Conservation (phyloP, 2,329 filamentous ascomycete species). For the Hypoxylon sp. region DNA sequence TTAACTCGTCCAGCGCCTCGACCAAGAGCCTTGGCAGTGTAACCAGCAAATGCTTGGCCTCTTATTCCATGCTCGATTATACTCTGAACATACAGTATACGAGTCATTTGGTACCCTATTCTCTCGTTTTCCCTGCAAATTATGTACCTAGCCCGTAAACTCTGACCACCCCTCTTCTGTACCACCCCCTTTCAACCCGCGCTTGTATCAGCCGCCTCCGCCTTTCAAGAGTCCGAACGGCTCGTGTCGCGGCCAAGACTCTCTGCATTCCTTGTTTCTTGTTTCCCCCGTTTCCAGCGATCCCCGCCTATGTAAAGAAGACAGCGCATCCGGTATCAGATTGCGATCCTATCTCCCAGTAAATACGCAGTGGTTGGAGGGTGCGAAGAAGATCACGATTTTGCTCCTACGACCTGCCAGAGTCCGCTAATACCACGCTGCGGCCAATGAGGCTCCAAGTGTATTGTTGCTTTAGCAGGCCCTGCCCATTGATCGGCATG, state of each 20-base stretch:
- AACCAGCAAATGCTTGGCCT: conserved; percentile 40
- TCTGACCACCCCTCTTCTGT: not conserved
- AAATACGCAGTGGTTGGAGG: conserved; percentile 27
- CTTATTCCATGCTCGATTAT: conserved; percentile 11
- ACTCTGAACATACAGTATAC: conserved; percentile 4
- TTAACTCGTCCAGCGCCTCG: conserved; percentile 30
- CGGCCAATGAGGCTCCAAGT: conserved; percentile 33
- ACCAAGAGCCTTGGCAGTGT: conserved; percentile 43
- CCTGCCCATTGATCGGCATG: conserved; percentile 32
- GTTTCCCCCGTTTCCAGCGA: conserved; percentile 13
- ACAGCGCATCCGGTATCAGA: conserved; percentile 40
- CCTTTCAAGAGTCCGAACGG: conserved; percentile 27
- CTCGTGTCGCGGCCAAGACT: conserved; percentile 43
- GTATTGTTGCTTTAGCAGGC: conserved; percentile 19
- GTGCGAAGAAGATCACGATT: conserved; percentile 36
- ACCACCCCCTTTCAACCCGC: not conserved
- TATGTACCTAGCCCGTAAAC: not conserved
- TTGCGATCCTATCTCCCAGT: conserved; percentile 22
- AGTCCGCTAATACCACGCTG: conserved; percentile 21
- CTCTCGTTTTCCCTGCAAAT: not conserved
- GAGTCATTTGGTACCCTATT: conserved; percentile 18
- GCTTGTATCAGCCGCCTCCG: conserved; percentile 36
- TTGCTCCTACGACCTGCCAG: conserved; percentile 32
- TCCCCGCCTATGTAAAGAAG: conserved; percentile 7
- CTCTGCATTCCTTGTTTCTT: conserved; percentile 26